A percentile compares a stretch with the other conserved stretches of the same genome.
Conservation (phyloP, 2,329 filamentous ascomycete species). For the Phaeosphaeria sp. region DNA sequence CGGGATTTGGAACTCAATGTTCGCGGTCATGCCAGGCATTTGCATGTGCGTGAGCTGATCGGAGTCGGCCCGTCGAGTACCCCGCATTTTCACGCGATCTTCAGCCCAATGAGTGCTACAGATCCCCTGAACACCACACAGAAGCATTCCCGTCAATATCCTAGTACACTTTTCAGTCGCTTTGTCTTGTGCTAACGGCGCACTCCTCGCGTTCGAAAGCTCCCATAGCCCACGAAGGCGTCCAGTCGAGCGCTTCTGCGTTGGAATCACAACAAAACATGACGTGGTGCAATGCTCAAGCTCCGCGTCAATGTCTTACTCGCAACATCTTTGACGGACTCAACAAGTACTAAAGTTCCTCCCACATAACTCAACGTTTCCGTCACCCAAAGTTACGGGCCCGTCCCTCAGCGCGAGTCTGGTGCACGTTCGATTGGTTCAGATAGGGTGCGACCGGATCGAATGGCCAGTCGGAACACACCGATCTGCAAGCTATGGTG, state of each 20-base stretch:
- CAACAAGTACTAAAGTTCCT: not conserved
- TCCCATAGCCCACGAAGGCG: not conserved
- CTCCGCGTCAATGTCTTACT: not conserved
- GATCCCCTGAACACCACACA: not conserved
- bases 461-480: constrained; percentile 8
- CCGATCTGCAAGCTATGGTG: constrained; percentile 4
- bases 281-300: not conserved
- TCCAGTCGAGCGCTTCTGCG: not conserved
- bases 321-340: not conserved
- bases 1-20: not conserved
- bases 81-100: not conserved
- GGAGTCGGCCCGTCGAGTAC: not conserved
- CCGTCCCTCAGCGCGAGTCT: not conserved
- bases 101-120: not conserved
- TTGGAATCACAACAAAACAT: not conserved
- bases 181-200: not conserved
- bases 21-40: not conserved
- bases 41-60: not conserved
- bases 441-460: constrained; percentile 5
- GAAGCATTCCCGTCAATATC: not conserved
- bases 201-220: not conserved
- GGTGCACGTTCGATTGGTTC: constrained; percentile 2
- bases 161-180: not conserved
- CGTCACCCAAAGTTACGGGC: not conserved
- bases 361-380: not conserved